Conservation (phyloP, 2,329 filamentous ascomycete genomes). For the Dactylellina sp. region DNA sequence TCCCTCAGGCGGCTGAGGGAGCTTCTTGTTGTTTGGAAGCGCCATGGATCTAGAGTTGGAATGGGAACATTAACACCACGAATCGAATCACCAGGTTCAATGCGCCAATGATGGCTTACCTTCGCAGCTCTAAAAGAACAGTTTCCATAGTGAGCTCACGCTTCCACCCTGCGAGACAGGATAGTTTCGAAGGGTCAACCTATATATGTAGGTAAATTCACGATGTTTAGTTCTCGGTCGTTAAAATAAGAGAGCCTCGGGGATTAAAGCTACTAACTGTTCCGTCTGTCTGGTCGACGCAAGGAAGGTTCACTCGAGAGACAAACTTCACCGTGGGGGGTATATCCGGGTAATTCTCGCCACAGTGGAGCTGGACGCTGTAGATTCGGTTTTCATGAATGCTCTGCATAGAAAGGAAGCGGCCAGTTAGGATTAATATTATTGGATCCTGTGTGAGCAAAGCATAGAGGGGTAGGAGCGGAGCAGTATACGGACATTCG, state of each 20-base stretch:
- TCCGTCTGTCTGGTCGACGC: constrained; percentile 83
- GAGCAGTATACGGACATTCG: constrained; percentile 76
- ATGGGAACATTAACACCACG: background rate
- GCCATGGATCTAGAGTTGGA: constrained; percentile 82
- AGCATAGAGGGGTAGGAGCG: constrained; percentile 31
- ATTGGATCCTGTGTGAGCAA: background rate
- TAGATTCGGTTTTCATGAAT: constrained; percentile 99
- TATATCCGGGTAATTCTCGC: constrained; percentile 84
- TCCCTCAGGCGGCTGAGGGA: constrained; percentile 91
- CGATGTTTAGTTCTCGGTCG: background rate
- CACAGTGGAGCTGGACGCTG: constrained; percentile 96
- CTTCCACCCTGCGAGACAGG: constrained; percentile 90
- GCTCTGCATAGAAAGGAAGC: constrained; percentile 72
- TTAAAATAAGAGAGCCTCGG: background rate
- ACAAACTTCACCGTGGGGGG: constrained; percentile 93
- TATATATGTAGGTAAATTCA: constrained; percentile 62
- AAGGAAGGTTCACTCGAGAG: constrained; percentile 95
- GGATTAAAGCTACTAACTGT: constrained; percentile 66
- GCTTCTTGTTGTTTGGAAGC: constrained; percentile 88
- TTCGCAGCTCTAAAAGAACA: constrained; percentile 84
- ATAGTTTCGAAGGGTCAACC: constrained; percentile 85
- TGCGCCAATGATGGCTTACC: constrained; percentile 67
- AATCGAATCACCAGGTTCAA: background rate
- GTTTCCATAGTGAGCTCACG: constrained; percentile 95
- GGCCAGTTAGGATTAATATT: background rate